Evolutionary conservation across 371 early-diverging fungal genomes (phyloP).

Genomic region (Conidiobolus incongruus): DNA sequence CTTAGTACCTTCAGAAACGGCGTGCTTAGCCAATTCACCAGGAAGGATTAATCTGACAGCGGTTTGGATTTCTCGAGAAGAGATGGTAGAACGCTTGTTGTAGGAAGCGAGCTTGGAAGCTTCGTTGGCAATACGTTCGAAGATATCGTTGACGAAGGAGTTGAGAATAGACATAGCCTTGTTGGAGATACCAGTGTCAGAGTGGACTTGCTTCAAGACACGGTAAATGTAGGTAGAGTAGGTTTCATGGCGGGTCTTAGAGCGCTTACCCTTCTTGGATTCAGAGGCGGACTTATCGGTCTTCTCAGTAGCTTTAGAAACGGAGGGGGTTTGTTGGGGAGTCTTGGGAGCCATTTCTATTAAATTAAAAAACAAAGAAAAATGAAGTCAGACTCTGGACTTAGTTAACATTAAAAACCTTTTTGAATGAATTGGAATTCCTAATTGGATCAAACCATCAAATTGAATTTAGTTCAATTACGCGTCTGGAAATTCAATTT

Average conservation of each 20-base stretch:
- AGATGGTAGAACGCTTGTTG: slow-evolving; percentile 88
- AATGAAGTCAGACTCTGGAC: background rate
- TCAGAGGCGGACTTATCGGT: slow-evolving; percentile 15
- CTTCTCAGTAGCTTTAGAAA: slow-evolving; percentile 17
- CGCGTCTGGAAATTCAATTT: no score
- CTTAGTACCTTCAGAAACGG: slow-evolving; percentile 94
- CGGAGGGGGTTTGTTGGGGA: slow-evolving; percentile 32
- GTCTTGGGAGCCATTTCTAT: slow-evolving; percentile 8
- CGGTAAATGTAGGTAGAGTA: slow-evolving; percentile 92
- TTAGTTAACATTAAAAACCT: background rate
- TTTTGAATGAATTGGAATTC: no score
- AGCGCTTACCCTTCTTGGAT: slow-evolving; percentile 31
- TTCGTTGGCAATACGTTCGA: slow-evolving; percentile 77
- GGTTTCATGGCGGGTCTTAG: slow-evolving; percentile 58
- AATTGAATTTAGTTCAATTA: no score
- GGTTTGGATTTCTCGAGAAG: slow-evolving; percentile 88
- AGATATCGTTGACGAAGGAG: slow-evolving; percentile 95
- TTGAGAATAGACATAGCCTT: slow-evolving; percentile 97
- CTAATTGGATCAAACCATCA: no score
- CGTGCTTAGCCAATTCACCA: slow-evolving; percentile 92
- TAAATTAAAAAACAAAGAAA: background rate
- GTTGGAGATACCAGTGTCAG: slow-evolving; percentile 94
- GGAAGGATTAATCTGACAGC: slow-evolving; percentile 83
- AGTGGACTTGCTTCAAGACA: slow-evolving; percentile 94
- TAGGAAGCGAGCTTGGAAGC: slow-evolving; percentile 80